Evolutionary conservation across 148 eudicot genomes (phyloP).

Genomic region (Bassia scoparia): DNA sequence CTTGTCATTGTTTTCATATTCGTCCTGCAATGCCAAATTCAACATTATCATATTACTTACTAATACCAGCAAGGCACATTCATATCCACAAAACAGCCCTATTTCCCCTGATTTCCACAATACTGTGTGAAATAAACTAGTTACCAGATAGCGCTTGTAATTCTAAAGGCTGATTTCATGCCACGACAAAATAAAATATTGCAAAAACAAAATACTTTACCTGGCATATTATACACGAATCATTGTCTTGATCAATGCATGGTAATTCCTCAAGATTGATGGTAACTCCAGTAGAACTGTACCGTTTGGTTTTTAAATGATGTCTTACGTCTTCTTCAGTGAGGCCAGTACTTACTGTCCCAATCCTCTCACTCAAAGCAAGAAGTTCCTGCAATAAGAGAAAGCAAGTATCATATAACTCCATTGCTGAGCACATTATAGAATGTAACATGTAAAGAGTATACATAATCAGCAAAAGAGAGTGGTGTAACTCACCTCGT

Average conservation of each 20-base stretch:
- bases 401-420: constrained; percentile 8
- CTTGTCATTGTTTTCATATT: constrained; percentile 57
- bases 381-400: constrained; percentile 76
- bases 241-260: constrained; percentile 43
- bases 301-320: constrained; percentile 52
- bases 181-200: background rate
- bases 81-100: too few species aligned
- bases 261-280: constrained; percentile 49
- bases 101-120: too few species aligned
- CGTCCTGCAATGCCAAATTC: constrained; percentile 52
- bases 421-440: background rate
- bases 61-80: background rate
- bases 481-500: constrained; percentile 56
- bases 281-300: constrained; percentile 33
- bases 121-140: too few species aligned
- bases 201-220: constrained; percentile 25
- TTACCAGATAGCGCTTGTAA: too few species aligned
- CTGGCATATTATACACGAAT: constrained; percentile 90
- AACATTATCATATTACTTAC: background rate
- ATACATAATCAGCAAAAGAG: too few species aligned
- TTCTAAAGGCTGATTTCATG: background rate
- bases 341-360: constrained; percentile 71
- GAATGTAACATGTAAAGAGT: background rate
- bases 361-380: constrained; percentile 89
- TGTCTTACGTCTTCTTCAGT: constrained; percentile 55